Percentiles rank a stretch among this genome's conserved stretches.
These are phyloP conservation scores for Trametes sp. DNA, from an alignment of 1,284 basidiomycete genomes.

Conservation along the genomic window DNA sequence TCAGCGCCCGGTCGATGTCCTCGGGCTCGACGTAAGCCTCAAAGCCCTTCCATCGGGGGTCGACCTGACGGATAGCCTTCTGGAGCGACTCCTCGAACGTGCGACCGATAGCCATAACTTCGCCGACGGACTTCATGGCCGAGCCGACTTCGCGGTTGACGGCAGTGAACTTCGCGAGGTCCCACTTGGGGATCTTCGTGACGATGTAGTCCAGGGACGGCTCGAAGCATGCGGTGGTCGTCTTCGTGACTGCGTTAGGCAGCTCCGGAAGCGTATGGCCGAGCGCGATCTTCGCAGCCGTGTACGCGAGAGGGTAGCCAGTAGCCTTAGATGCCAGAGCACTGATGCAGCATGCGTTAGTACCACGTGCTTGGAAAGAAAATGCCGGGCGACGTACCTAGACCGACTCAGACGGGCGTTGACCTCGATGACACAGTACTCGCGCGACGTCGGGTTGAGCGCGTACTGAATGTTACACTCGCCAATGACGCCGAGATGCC, in stretches of 20 bases:
- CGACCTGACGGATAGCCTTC: slow-evolving; percentile 98
- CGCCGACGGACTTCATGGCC: slow-evolving; percentile 99
- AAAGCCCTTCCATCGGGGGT: slow-evolving; percentile 88
- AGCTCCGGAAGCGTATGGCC: slow-evolving; percentile 98
- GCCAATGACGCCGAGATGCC: slow-evolving; percentile 97
- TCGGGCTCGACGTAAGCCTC: slow-evolving; percentile 85
- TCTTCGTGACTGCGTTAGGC: slow-evolving; percentile 99
- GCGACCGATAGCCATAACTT: slow-evolving; percentile 99
- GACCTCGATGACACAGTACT: slow-evolving; percentile 99
- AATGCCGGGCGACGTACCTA: slow-evolving; percentile 43
- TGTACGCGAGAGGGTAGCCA: slow-evolving; percentile 99
- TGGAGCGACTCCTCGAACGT: slow-evolving; percentile 99
- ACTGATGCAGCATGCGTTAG: slow-evolving; percentile 45
- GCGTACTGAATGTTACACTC: slow-evolving; percentile 99
- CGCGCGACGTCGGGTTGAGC: slow-evolving; percentile 89
- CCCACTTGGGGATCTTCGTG: slow-evolving; percentile 99
- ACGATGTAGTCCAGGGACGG: slow-evolving; percentile 99
- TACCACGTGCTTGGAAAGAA: slow-evolving; percentile 55
- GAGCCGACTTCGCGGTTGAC: slow-evolving; percentile 97
- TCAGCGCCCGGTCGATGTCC: slow-evolving; percentile 84
- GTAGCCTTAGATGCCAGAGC: slow-evolving; percentile 99
- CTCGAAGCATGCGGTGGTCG: slow-evolving; percentile 99
- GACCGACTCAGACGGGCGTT: slow-evolving; percentile 77
- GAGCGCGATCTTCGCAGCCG: slow-evolving; percentile 99
- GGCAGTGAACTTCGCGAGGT: slow-evolving; percentile 94